Conservation (phyloP, 371 early-diverging fungal genomes). For the Mortierella sp. region DNA sequence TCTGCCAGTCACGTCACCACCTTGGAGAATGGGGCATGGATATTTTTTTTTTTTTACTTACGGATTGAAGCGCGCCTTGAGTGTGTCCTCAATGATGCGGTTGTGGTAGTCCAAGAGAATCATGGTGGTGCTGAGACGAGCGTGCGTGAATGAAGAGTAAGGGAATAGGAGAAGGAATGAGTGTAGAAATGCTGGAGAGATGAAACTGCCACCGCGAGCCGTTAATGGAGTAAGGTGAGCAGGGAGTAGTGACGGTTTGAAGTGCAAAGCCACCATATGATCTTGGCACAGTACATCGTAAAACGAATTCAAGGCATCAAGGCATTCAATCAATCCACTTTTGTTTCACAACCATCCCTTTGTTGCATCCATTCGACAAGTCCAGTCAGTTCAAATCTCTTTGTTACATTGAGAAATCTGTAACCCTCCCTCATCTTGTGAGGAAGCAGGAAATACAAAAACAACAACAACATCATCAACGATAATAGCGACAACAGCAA, state of each 20-base stretch:
- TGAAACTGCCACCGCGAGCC: background rate
- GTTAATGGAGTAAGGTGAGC: background rate
- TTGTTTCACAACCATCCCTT: background rate
- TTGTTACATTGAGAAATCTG: background rate
- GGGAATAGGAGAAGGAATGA: constrained; percentile 1
- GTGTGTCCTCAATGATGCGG: constrained; percentile 73
- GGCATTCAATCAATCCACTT: background rate
- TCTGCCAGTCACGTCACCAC: constrained; percentile 44
- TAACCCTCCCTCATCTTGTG: background rate
- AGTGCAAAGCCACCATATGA: background rate
- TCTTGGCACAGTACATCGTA: background rate
- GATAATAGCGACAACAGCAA: no score
- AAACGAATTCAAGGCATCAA: background rate
- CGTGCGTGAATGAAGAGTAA: background rate
- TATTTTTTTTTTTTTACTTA: constrained; percentile 35
- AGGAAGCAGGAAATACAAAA: background rate
- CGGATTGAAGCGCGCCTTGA: constrained; percentile 70
- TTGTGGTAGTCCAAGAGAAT: constrained; percentile 80
- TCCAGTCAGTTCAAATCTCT: background rate
- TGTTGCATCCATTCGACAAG: background rate
- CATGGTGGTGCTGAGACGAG: constrained; percentile 54
- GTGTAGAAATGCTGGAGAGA: background rate
- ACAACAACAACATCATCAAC: background rate
- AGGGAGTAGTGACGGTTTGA: constrained; percentile 1
- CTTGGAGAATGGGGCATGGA: constrained; percentile 20